phyloP scores from a whole-genome alignment of 2,329 filamentous ascomycete genomes.

The Aurifilum marmelostoma region DNA sequence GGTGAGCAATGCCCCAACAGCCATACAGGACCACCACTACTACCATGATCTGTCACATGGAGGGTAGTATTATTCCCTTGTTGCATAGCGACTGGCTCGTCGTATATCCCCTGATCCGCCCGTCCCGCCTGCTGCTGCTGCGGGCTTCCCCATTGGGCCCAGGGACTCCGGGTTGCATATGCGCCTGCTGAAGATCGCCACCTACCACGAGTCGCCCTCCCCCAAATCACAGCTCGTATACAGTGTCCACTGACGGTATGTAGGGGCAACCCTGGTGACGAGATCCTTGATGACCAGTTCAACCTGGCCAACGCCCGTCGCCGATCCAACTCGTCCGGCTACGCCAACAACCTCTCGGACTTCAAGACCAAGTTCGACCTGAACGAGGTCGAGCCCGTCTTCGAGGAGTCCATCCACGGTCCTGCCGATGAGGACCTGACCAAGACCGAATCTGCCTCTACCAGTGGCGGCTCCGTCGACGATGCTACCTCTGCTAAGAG shows the following conservation, averaged over 20 bases:
- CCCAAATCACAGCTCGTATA: not conserved
- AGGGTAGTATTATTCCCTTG: not conserved
- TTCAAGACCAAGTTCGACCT: slow-evolving; percentile 98
- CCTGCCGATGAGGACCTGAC: slow-evolving; percentile 59
- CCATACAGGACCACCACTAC: not conserved
- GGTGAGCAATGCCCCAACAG: slow-evolving; percentile 60
- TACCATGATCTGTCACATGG: not conserved
- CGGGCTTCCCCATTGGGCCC: not conserved
- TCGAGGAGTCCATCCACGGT: slow-evolving; percentile 84
- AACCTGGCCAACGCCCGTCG: slow-evolving; percentile 84
- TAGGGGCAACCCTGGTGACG: slow-evolving; percentile 84
- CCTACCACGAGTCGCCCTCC: not conserved
- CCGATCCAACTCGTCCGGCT: slow-evolving; percentile 86
- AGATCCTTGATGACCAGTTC: slow-evolving; percentile 82
- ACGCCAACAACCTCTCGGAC: slow-evolving; percentile 69
- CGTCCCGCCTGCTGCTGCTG: not conserved
- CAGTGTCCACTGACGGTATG: slow-evolving; percentile 21
- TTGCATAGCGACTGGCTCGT: not conserved
- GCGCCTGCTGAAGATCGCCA: not conserved
- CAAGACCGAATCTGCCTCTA: slow-evolving; percentile 64
- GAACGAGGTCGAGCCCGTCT: slow-evolving; percentile 86
- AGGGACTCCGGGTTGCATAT: slow-evolving; percentile 7
- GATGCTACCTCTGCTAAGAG: slow-evolving; percentile 49
- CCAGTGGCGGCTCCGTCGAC: slow-evolving; percentile 57
- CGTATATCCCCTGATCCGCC: not conserved